These are phyloP conservation scores for Rhododendron kiyosumense DNA, from an alignment of 148 eudicot species.

Conservation along the genomic window DNA sequence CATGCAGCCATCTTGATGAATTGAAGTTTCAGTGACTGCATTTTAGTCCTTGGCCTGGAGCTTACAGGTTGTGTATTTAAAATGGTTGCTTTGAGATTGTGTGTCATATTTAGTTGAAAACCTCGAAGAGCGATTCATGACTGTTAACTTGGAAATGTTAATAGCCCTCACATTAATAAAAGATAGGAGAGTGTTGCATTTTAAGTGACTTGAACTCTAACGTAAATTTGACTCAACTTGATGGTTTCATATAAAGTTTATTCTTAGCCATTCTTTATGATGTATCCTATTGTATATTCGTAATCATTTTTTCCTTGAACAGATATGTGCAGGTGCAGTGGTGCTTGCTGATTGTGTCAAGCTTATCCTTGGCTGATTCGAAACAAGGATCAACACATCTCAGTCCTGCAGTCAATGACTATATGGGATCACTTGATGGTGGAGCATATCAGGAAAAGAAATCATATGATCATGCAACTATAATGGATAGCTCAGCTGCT, in stretches of 20 bases:
- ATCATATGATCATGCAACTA: too few species aligned
- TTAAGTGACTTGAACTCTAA: neutral
- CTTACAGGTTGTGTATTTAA: neutral
- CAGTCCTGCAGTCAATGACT: too few species aligned
- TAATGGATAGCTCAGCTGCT: too few species aligned
- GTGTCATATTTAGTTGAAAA: neutral
- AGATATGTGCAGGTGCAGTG: constrained; percentile 79
- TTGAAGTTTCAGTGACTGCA: neutral
- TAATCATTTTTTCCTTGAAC: constrained; percentile 7
- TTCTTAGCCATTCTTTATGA: neutral
- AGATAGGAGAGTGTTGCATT: neutral
- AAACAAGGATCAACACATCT: too few species aligned
- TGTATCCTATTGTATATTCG: neutral
- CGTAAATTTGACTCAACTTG: neutral
- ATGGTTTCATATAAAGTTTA: neutral
- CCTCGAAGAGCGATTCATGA: neutral
- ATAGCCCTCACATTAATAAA: neutral
- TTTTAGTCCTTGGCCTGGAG: neutral
- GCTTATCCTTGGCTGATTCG: too few species aligned
- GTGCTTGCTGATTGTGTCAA: constrained; percentile 63
- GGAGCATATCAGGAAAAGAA: too few species aligned
- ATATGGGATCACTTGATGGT: too few species aligned
- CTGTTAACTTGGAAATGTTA: neutral
- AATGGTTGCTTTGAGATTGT: neutral
- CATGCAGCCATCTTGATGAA: neutral